phyloP scores from a whole-genome alignment of 106 monocot species.

The Dendrobium nobile region DNA sequence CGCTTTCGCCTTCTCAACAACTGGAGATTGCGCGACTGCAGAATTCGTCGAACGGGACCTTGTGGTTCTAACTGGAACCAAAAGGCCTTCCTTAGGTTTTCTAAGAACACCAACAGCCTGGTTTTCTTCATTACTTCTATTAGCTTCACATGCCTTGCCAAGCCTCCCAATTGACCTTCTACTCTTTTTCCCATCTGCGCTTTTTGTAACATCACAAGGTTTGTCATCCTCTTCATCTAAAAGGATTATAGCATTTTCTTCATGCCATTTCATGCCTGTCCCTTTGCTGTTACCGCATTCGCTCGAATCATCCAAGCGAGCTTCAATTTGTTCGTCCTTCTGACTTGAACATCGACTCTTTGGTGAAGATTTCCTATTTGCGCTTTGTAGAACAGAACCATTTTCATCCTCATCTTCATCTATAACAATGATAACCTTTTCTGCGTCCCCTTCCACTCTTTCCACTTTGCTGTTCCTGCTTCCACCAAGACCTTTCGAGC shows the following conservation, averaged over 20 bases:
- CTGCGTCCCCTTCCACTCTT: constrained; percentile 22
- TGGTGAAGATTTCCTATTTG: neutral
- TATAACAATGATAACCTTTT: constrained; percentile 9
- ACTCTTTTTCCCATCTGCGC: constrained; percentile 8
- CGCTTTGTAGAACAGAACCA: neutral
- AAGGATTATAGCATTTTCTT: neutral
- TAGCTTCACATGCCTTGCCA: neutral
- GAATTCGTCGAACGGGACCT: constrained; percentile 9
- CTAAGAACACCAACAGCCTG: neutral
- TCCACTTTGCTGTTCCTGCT: constrained; percentile 16
- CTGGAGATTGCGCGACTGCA: constrained; percentile 12
- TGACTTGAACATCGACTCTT: constrained; percentile 2
- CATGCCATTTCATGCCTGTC: neutral
- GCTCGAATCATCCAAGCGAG: neutral
- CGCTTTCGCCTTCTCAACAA: constrained; percentile 13
- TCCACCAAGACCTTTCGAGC: constrained; percentile 25
- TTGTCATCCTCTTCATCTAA: neutral
- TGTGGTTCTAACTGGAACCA: constrained; percentile 8
- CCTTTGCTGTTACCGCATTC: neutral
- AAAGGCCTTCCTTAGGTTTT: neutral
- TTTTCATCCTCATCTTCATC: constrained; percentile 6
- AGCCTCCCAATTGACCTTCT: constrained; percentile 7
- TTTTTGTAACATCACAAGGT: neutral
- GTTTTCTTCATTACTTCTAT: neutral
- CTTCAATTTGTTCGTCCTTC: neutral